These are phyloP conservation scores for Carpinus fangiana DNA, from an alignment of 306 rosid species.

Conservation along the genomic window DNA sequence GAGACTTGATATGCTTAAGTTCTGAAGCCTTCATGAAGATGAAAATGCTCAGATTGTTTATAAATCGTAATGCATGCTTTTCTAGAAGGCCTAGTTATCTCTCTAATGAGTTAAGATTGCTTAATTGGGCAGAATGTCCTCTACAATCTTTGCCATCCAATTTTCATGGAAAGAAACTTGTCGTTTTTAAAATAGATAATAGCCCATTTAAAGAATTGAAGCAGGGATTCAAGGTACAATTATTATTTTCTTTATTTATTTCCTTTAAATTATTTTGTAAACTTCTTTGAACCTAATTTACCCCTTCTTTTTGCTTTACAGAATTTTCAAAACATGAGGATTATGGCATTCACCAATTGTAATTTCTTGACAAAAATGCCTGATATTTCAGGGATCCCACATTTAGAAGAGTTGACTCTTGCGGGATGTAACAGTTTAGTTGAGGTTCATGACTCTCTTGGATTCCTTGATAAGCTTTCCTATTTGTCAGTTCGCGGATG, in stretches of 20 bases:
- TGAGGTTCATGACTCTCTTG: constrained; percentile 25
- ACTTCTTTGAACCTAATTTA: background rate
- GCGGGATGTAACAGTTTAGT: constrained; percentile 11
- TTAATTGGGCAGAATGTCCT: background rate
- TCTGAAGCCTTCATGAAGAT: background rate
- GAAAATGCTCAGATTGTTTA: background rate
- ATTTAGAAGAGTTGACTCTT: constrained; percentile 37
- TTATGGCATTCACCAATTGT: background rate
- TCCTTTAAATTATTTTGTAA: background rate
- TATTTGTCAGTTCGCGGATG: constrained; percentile 10
- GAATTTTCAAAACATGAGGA: background rate
- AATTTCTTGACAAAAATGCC: background rate
- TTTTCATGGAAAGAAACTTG: background rate
- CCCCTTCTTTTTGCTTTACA: background rate
- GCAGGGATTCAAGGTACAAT: background rate
- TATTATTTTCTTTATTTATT: background rate
- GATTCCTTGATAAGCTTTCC: constrained; percentile 21
- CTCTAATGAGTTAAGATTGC: background rate
- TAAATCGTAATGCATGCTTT: background rate
- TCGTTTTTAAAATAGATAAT: background rate
- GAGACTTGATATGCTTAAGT: background rate
- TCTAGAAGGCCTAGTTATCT: background rate
- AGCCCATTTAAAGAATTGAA: background rate
- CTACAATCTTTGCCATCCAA: background rate
- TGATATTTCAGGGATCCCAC: constrained; percentile 13